These are phyloP conservation scores for Zarea fungicola DNA, from an alignment of 2,329 filamentous ascomycete species.

Conservation along the genomic window DNA sequence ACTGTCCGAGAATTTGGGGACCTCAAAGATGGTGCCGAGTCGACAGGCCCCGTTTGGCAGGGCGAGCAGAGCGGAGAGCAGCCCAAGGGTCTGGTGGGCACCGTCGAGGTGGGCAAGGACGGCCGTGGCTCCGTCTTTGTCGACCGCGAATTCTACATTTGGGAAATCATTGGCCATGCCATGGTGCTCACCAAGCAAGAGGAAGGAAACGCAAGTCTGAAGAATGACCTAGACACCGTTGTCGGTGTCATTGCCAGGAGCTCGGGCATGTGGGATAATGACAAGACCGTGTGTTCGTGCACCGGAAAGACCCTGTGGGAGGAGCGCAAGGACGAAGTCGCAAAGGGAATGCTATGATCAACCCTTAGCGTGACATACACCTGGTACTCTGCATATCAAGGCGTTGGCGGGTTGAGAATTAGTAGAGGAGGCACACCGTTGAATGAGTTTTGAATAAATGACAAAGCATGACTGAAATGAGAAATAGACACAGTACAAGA, in stretches of 20 bases:
- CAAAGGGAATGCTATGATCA: conserved; percentile 76
- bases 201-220: conserved; percentile 50
- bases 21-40: conserved; percentile 75
- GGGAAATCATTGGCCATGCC: conserved; percentile 93
- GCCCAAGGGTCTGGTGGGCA: conserved; percentile 58
- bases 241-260: conserved; percentile 93
- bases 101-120: conserved; percentile 66
- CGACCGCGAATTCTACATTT: conserved; percentile 78
- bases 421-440: neutral
- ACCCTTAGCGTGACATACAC: neutral
- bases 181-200: conserved; percentile 73
- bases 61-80: conserved; percentile 42
- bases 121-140: conserved; percentile 77
- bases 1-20: conserved; percentile 83
- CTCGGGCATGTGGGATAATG: conserved; percentile 97
- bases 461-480: neutral
- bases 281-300: conserved; percentile 97
- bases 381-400: conserved; percentile 1
- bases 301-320: conserved; percentile 98
- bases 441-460: neutral
- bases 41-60: conserved; percentile 78
- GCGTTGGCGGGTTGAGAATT: neutral
- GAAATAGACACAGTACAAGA: too few species aligned
- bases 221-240: conserved; percentile 77
- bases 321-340: conserved; percentile 83